Percentiles rank a stretch among this genome's conserved stretches.
Evolutionary conservation across 1,139 yeast species (phyloP).

Genomic region (Candida sojae): DNA sequence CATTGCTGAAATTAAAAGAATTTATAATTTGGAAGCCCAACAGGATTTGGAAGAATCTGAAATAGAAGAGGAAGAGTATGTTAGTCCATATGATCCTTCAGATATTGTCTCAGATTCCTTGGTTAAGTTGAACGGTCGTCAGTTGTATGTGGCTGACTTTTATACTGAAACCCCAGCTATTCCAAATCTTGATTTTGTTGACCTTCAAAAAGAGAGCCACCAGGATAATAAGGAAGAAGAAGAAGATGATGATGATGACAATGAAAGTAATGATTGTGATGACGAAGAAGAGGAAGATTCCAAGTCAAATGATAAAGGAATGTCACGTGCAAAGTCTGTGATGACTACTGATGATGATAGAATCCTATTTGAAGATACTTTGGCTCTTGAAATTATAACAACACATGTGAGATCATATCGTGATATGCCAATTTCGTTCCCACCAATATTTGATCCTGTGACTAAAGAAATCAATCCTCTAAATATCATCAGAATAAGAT

Average conservation of each 20-base stretch:
- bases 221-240: neutral
- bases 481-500: constrained; percentile 38
- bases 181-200: constrained; percentile 25
- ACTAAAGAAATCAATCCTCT: constrained; percentile 25
- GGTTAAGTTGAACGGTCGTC: constrained; percentile 33
- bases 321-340: constrained; percentile 14
- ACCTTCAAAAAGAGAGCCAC: neutral
- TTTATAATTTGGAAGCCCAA: constrained; percentile 1
- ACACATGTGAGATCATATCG: constrained; percentile 33
- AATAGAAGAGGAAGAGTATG: constrained; percentile 14
- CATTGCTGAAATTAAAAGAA: constrained; percentile 8
- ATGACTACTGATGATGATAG: constrained; percentile 19
- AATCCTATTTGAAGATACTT: constrained; percentile 24
- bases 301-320: constrained; percentile 1
- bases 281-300: constrained; percentile 8
- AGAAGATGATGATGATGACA: constrained; percentile 1
- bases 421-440: constrained; percentile 39
- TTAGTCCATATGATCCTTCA: constrained; percentile 41
- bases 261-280: too few relatives aligned
- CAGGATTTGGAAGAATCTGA: constrained; percentile 11
- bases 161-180: constrained; percentile 22
- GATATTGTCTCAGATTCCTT: constrained; percentile 37
- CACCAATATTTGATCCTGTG: constrained; percentile 26
- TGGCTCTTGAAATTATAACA: constrained; percentile 33
- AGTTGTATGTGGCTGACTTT: constrained; percentile 33